Evolutionary conservation across 2,329 filamentous ascomycete genomes (phyloP), one percentile per base, ranked within the genome.

Genomic region (Botrytis byssoidea): DNA sequence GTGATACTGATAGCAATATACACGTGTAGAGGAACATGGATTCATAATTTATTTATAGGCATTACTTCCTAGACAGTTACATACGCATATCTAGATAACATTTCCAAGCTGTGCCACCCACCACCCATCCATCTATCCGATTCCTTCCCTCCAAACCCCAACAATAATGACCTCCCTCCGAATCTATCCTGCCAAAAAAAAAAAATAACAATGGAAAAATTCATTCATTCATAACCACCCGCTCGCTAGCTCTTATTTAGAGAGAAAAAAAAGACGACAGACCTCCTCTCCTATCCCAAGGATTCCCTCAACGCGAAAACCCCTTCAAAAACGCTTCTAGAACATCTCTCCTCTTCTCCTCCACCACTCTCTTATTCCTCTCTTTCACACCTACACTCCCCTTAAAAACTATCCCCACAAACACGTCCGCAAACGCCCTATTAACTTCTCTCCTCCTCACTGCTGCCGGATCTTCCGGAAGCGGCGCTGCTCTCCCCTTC

Each of bases 311-410:
- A 70, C 40, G 29, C 25, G 46, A 57, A 35, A 61, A 6, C 18
- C 55, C 73, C 65, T 72, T 74, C 74, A 93, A 79, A 77, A 97
- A 97, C 42, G 93, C 83, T 80, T 94, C 92, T 44, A 97, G 80
- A 20, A 95, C 83, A 16, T 86, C 86, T 73, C 86, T 85, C 84
- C 90, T 92, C 80, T 88, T 88, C 73, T 92, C 92, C 76, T 91
- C 89, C 22, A 86, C 82, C 0, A 84, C 82, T 74, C 86, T 90
- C 76, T 83, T 88, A 74, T 92, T 91, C 82, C 88, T 80, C 10
- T 78, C 79, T 61, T 88, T 88, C 80, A 74, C 82, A 32, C 81
- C 83, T 5, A 81, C 77, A 1, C 83, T 80, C 3, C 83, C 81
- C 12, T 90, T 86, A 74, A 94, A 91, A 20, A 94, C 85, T 0